Conservation (phyloP, 2,329 filamentous ascomycete species). For the Paecilomyces fulvus region DNA sequence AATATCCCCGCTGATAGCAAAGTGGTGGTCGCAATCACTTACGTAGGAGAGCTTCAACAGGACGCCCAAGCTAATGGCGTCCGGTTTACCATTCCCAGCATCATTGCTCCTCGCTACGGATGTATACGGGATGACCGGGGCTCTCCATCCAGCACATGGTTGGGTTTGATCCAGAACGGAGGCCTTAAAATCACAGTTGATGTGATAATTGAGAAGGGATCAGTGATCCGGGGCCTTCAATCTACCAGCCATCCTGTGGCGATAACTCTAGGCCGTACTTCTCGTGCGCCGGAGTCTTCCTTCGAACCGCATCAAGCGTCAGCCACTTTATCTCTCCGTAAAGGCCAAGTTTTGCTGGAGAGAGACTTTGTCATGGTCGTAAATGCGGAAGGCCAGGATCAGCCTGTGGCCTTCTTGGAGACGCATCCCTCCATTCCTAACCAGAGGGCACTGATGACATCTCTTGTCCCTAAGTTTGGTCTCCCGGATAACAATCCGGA, state of each 20-base stretch:
- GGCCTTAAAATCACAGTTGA: constrained; percentile 52
- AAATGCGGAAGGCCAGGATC: constrained; percentile 50
- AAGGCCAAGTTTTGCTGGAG: constrained; percentile 34
- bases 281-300: constrained; percentile 34
- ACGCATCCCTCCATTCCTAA: constrained; percentile 52
- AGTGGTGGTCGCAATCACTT: constrained; percentile 54
- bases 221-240: constrained; percentile 52
- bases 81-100: constrained; percentile 60
- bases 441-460: constrained; percentile 61
- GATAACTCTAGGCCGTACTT: constrained; percentile 54
- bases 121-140: constrained; percentile 6
- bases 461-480: constrained; percentile 62
- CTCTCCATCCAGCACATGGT: constrained; percentile 10
- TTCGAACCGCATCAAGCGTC: constrained; percentile 54
- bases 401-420: constrained; percentile 59
- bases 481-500: constrained; percentile 50
- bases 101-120: constrained; percentile 60
- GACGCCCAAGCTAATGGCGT: constrained; percentile 60
- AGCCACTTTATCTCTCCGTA: constrained; percentile 48
- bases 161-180: constrained; percentile 12
- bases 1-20: constrained; percentile 54
- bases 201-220: constrained; percentile 48
- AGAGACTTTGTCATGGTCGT: constrained; percentile 62
- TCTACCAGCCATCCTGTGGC: constrained; percentile 62
- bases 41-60: constrained; percentile 63